Conservation (phyloP, 1,284 basidiomycete species). For the Trametes sp. region DNA sequence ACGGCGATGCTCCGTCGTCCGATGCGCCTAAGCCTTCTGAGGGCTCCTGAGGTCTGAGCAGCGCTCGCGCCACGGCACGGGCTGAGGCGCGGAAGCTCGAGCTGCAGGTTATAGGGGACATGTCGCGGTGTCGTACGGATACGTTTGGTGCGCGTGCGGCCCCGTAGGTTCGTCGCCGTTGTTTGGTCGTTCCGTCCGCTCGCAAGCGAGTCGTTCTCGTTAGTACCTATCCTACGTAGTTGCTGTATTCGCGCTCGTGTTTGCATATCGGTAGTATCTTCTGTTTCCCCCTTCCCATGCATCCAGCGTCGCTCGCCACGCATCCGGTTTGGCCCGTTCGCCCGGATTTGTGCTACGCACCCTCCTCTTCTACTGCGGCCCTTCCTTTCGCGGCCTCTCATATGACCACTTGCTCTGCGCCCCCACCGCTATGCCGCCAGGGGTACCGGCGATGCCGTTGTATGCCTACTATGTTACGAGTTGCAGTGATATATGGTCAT, state of each 20-base stretch:
- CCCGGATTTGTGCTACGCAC: not conserved
- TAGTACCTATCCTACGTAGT: constrained; percentile 16
- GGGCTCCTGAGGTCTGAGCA: constrained; percentile 24
- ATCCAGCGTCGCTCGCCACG: not conserved
- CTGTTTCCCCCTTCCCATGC: not conserved
- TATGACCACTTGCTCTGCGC: not conserved
- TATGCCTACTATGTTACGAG: constrained; percentile 19
- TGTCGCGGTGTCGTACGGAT: not conserved
- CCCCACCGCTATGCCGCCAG: no score
- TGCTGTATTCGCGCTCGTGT: constrained; percentile 11
- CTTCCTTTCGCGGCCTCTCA: not conserved
- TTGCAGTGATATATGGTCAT: constrained; percentile 29
- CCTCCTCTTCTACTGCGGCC: not conserved
- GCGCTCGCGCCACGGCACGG: not conserved
- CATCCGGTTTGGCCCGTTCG: not conserved
- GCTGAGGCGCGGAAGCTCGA: not conserved
- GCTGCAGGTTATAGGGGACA: not conserved
- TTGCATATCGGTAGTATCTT: constrained; percentile 2
- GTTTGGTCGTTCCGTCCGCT: not conserved
- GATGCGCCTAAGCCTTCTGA: constrained; percentile 33
- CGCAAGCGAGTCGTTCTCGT: not conserved
- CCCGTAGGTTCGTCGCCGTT: not conserved
- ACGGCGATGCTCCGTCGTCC: constrained; percentile 40
- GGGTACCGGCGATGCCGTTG: no score
- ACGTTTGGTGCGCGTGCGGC: not conserved